These are phyloP conservation scores for Komagataella mondaviorum DNA, from an alignment of 805 yeast genomes.

Conservation along the genomic window DNA sequence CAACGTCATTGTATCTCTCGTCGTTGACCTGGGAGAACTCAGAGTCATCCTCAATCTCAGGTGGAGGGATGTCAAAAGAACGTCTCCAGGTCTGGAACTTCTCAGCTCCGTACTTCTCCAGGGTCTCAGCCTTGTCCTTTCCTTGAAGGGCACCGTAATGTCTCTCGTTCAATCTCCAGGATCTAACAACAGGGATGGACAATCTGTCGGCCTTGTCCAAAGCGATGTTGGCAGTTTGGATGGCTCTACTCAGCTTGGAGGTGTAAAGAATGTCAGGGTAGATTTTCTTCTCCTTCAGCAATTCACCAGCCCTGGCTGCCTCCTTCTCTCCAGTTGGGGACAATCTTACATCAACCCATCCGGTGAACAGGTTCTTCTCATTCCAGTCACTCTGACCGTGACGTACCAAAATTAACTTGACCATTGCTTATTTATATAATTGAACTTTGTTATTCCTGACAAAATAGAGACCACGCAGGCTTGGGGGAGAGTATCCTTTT, in stretches of 20 bases:
- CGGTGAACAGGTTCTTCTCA: constrained; percentile 95
- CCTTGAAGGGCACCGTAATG: constrained; percentile 99
- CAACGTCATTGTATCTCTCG: constrained; percentile 72
- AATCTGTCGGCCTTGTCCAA: constrained; percentile 78
- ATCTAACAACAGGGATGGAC: constrained; percentile 84
- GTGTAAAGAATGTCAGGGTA: constrained; percentile 85
- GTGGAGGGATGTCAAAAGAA: constrained; percentile 94
- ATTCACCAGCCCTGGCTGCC: constrained; percentile 88
- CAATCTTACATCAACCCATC: constrained; percentile 93
- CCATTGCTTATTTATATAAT: constrained; percentile 12
- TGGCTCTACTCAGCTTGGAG: constrained; percentile 85
- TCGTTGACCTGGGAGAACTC: constrained; percentile 80
- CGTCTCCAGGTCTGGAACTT: constrained; percentile 96
- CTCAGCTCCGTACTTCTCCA: constrained; percentile 79
- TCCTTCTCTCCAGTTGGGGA: constrained; percentile 78
- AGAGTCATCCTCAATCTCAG: constrained; percentile 64
- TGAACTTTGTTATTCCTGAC: neutral
- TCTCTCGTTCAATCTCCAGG: constrained; percentile 98
- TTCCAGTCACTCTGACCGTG: constrained; percentile 99
- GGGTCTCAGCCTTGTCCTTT: constrained; percentile 91
- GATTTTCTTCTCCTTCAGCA: constrained; percentile 75
- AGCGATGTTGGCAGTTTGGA: constrained; percentile 94
- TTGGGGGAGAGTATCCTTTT: constrained; percentile 1
- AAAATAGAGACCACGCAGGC: neutral
- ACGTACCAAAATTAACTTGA: constrained; percentile 80